Base-by-base conservation (phyloP, 495 filamentous ascomycete genomes). In the Penicillium canariense region DNA sequence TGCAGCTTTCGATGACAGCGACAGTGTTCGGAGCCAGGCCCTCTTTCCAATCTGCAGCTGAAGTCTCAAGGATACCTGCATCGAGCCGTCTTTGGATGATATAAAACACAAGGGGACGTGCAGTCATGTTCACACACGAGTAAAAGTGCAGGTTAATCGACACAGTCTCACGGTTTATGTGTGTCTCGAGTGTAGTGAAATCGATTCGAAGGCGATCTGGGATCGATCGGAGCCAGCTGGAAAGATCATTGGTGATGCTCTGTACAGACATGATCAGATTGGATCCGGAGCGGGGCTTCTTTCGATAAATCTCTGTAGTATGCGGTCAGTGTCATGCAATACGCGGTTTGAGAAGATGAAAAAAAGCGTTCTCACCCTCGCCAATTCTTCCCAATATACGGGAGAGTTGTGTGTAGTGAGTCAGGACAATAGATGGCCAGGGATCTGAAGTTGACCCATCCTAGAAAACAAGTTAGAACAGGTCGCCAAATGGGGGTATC, bases 71-170 rank as follows among this genome's bases (percentile, higher is more conserved):
- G 2, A 55, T 46, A 7, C 64, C 66, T 14, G 64, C 62, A 43
- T 71, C 63, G 1, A 80, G 62, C 8, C 75, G 68, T 27, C 70
- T 65, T 52, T 76, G 74, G 44, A 80, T 77, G 12, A 80, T 70
- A 56, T 79, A 72, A 36, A 77, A 80, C 3, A 80, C 68, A 10
- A 80, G 66, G 0, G 77, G 77, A 2, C 77, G 65, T 2, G 70
- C 74, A 0, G 75, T 79, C 77, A 79, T 79, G 50, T 78, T 80
- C 48, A 80, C 67, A 60, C 77, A 80, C 6, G 75, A 76, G 52
- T 78, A 77, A 51, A 79, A 80, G 55, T 80, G 76, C 31, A 75
- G 52, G 44, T 75, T 73, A 1, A 76, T 75, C 2, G 73, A 77
- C 14, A 78, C 75, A 18, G 66, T 71, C 56, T 77, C 77, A 10